A percentile compares a stretch with the other conserved stretches of the same genome.
phyloP scores from a whole-genome alignment of 2,329 filamentous ascomycete genomes.

The Ophiostoma sp. region DNA sequence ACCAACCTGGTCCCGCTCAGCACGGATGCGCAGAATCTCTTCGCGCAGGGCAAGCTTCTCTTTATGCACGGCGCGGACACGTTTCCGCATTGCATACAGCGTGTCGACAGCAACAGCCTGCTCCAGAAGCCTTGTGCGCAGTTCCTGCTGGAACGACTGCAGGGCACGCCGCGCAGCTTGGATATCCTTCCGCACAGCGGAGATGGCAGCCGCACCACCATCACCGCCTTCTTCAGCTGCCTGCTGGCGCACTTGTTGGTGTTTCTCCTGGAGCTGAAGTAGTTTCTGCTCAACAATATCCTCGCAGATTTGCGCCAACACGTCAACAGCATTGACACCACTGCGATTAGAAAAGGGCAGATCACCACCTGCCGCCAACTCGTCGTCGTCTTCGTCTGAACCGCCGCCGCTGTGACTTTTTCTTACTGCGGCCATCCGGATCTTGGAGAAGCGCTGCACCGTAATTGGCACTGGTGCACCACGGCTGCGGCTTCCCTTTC shows the following conservation, averaged over 20 bases:
- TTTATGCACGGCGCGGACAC: slow-evolving; percentile 52
- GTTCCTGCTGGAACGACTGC: slow-evolving; percentile 53
- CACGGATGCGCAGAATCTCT: slow-evolving; percentile 54
- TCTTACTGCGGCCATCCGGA: not conserved
- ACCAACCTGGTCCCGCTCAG: slow-evolving; percentile 57
- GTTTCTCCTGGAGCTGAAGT: slow-evolving; percentile 42
- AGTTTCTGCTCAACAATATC: slow-evolving; percentile 52
- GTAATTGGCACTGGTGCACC: slow-evolving; percentile 45
- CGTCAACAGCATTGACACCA: slow-evolving; percentile 58
- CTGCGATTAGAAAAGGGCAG: slow-evolving; percentile 50
- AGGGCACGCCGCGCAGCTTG: slow-evolving; percentile 52
- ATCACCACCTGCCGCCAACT: slow-evolving; percentile 43
- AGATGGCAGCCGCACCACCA: not conserved
- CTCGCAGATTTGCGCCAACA: slow-evolving; percentile 56
- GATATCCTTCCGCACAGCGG: slow-evolving; percentile 47
- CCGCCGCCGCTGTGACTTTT: not conserved
- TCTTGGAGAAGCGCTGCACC: slow-evolving; percentile 53
- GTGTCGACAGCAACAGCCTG: slow-evolving; percentile 58
- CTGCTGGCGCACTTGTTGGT: slow-evolving; percentile 12
- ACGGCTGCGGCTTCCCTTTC: slow-evolving; percentile 19
- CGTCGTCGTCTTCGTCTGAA: slow-evolving; percentile 29
- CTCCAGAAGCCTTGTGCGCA: slow-evolving; percentile 51
- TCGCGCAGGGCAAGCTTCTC: slow-evolving; percentile 53
- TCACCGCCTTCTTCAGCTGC: slow-evolving; percentile 31
- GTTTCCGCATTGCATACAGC: slow-evolving; percentile 51